phyloP scores from a whole-genome alignment of 495 filamentous ascomycete genomes.

The Parathielavia hyrcaniae region DNA sequence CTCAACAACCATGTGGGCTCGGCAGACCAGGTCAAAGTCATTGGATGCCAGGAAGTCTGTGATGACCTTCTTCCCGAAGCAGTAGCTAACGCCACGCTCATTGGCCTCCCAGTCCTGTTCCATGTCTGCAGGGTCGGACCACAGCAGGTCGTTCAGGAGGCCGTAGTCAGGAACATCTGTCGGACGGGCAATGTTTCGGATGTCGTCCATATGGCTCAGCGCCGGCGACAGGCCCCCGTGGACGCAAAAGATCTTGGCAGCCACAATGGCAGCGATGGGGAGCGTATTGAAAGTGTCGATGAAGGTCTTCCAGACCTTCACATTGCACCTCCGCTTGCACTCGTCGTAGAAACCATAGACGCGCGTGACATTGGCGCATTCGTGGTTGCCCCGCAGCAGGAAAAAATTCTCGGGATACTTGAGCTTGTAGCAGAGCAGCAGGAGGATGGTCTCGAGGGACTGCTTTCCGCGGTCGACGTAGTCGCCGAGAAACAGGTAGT shows the following conservation, averaged over 20 bases:
- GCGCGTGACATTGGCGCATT: constrained; percentile 96
- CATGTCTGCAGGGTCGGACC: constrained; percentile 98
- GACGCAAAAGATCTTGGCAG: constrained; percentile 98
- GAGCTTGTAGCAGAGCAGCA: constrained; percentile 96
- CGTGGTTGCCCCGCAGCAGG: constrained; percentile 91
- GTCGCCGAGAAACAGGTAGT: constrained; percentile 94
- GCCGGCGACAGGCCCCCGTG: constrained; percentile 92
- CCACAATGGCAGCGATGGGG: constrained; percentile 93
- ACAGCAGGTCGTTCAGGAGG: constrained; percentile 89
- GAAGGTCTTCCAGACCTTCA: constrained; percentile 99
- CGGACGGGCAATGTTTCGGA: constrained; percentile 87
- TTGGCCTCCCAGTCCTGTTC: constrained; percentile 97
- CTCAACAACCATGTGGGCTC: constrained; percentile 99
- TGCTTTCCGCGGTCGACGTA: constrained; percentile 99
- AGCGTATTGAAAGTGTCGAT: constrained; percentile 96
- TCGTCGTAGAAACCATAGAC: constrained; percentile 99
- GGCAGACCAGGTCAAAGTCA: constrained; percentile 95
- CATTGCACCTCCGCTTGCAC: constrained; percentile 93
- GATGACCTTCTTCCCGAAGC: constrained; percentile 97
- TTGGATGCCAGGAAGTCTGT: constrained; percentile 91
- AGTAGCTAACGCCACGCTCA: constrained; percentile 95
- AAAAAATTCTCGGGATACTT: constrained; percentile 99
- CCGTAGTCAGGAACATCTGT: constrained; percentile 98
- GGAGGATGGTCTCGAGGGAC: constrained; percentile 90
- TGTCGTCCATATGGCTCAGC: constrained; percentile 95